Conservation (phyloP, 2,329 filamentous ascomycete species). For the Sclerotinia glacialis region DNA sequence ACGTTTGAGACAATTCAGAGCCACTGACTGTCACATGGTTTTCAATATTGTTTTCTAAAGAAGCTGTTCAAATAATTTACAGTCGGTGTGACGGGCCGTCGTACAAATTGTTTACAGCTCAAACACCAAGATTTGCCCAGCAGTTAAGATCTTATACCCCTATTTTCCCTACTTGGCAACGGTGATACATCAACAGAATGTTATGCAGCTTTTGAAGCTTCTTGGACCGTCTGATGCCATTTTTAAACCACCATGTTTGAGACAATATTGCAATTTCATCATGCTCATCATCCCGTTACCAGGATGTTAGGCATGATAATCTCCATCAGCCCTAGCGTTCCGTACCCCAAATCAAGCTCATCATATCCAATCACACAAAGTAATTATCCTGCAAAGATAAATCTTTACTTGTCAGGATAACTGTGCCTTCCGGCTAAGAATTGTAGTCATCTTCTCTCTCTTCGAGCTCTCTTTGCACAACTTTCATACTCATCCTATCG, state of each 20-base stretch:
- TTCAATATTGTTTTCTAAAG: neutral
- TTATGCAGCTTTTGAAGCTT: neutral
- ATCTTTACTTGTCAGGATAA: constrained; percentile 9
- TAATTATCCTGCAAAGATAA: constrained; percentile 19
- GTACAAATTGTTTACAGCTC: neutral
- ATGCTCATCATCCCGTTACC: constrained; percentile 2
- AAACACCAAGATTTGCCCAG: neutral
- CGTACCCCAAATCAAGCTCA: constrained; percentile 12
- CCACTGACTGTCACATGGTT: neutral
- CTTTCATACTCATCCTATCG: neutral
- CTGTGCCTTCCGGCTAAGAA: constrained; percentile 6
- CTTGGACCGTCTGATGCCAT: neutral
- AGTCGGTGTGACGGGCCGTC: neutral
- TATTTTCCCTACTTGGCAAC: constrained; percentile 8
- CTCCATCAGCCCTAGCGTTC: constrained; percentile 18
- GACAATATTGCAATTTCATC: neutral
- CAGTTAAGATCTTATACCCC: neutral
- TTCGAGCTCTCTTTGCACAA: neutral
- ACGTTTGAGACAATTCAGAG: neutral
- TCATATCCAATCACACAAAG: neutral
- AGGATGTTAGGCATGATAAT: neutral
- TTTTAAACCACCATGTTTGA: neutral
- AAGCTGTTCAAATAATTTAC: neutral
- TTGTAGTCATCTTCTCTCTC: neutral
- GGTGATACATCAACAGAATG: neutral